These are phyloP conservation scores for Cercospora citrullina DNA, from an alignment of 2,329 filamentous ascomycete species.

Conservation along the genomic window DNA sequence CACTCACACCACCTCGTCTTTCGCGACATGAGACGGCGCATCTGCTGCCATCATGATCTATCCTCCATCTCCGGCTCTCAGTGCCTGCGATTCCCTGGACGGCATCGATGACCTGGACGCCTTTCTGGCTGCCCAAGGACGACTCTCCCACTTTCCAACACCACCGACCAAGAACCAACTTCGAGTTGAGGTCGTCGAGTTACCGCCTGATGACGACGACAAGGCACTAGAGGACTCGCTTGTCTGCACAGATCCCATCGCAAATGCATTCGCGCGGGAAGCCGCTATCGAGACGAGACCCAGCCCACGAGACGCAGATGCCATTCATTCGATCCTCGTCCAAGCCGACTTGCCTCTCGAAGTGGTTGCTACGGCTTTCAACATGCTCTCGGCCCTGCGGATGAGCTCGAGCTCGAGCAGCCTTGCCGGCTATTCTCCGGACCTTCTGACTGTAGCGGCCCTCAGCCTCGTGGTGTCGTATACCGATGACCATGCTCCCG, in stretches of 20 bases:
- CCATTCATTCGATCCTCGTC: constrained; percentile 31
- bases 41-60: constrained; percentile 8
- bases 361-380: constrained; percentile 35
- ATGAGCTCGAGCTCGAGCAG: neutral
- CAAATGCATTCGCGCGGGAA: constrained; percentile 26
- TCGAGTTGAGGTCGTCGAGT: constrained; percentile 24
- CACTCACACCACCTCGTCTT: neutral
- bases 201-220: constrained; percentile 20
- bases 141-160: constrained; percentile 36
- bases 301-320: constrained; percentile 19
- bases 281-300: constrained; percentile 12
- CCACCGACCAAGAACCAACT: constrained; percentile 30
- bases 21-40: neutral
- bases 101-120: constrained; percentile 38
- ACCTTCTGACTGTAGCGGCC: constrained; percentile 31
- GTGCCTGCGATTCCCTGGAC: constrained; percentile 35
- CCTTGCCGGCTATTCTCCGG: constrained; percentile 18
- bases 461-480: constrained; percentile 34
- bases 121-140: constrained; percentile 33
- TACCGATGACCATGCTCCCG: constrained; percentile 31
- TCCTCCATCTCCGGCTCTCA: constrained; percentile 33
- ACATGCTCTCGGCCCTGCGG: constrained; percentile 31
- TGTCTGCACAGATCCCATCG: constrained; percentile 16
- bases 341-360: constrained; percentile 32
- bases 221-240: neutral